A percentile compares a stretch with the other conserved stretches of the same genome.
phyloP scores from a whole-genome alignment of 257 asterid species.

The Solanum sparsipilum region DNA sequence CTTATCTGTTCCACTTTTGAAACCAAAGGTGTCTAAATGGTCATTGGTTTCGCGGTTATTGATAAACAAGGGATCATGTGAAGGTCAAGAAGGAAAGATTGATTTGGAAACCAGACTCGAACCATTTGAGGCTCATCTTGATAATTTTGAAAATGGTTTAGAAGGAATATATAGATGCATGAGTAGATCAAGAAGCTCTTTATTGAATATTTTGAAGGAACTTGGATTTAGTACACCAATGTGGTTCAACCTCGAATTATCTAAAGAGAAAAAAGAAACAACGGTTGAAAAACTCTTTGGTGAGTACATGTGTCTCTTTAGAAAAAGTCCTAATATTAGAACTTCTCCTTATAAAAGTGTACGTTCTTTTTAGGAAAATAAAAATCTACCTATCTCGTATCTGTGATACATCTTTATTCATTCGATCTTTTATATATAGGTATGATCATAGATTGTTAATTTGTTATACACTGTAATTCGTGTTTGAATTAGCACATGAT shows the following conservation, averaged over 20 bases:
- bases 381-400: background rate
- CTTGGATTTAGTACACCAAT: background rate
- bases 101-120: background rate
- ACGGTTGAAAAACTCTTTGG: background rate
- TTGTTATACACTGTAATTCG: background rate
- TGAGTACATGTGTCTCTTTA: background rate
- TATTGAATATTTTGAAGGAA: background rate
- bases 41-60: constrained; percentile 24
- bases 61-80: constrained; percentile 8
- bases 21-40: constrained; percentile 24
- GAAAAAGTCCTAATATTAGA: background rate
- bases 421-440: background rate
- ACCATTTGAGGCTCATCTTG: background rate
- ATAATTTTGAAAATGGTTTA: background rate
- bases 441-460: background rate
- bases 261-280: background rate
- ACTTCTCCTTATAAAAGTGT: background rate
- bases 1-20: constrained; percentile 16
- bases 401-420: too few species aligned
- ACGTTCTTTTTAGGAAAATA: background rate
- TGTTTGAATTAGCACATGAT: background rate
- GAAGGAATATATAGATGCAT: background rate
- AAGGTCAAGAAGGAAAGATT: background rate
- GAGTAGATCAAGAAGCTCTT: background rate
- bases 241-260: background rate